phyloP scores from a whole-genome alignment of 176 grass and related monocot species.

The Ensete glaucum region DNA sequence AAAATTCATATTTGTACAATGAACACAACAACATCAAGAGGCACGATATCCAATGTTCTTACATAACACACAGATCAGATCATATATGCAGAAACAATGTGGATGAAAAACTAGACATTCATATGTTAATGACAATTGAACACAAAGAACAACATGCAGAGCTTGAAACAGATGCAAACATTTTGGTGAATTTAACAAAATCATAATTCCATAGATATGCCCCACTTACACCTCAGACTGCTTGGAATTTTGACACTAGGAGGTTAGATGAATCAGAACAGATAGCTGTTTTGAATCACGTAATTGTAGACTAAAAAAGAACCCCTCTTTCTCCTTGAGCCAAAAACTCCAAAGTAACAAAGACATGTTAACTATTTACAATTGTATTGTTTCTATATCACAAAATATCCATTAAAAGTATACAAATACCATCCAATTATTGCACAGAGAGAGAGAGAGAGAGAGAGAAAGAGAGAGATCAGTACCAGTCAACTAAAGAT shows the following conservation, averaged over 20 bases:
- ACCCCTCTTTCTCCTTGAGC: not conserved
- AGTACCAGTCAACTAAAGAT: slow-evolving; percentile 77
- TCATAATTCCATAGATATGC: not conserved
- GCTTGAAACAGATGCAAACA: not conserved
- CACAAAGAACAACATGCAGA: not conserved
- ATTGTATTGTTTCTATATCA: not conserved
- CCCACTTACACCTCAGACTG: not conserved
- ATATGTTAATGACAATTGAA: not conserved
- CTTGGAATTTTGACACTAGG: not conserved
- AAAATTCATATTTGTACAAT: not conserved
- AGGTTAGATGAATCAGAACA: not conserved
- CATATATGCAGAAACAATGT: not conserved
- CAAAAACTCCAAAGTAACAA: not conserved
- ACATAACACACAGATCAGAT: not conserved
- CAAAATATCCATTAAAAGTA: not conserved
- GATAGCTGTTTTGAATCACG: too few relatives aligned
- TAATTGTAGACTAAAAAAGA: too few relatives aligned
- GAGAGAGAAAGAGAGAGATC: slow-evolving; percentile 14
- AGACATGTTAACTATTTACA: not conserved
- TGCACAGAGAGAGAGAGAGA: slow-evolving; percentile 8
- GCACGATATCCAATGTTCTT: not conserved
- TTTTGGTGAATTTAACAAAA: not conserved
- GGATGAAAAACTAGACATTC: not conserved
- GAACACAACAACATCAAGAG: not conserved
- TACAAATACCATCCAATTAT: too few relatives aligned